A percentile compares a stretch with the other conserved stretches of the same genome.
phyloP scores from a whole-genome alignment of 2,329 filamentous ascomycete species.

The Aureobasidium sp. region DNA sequence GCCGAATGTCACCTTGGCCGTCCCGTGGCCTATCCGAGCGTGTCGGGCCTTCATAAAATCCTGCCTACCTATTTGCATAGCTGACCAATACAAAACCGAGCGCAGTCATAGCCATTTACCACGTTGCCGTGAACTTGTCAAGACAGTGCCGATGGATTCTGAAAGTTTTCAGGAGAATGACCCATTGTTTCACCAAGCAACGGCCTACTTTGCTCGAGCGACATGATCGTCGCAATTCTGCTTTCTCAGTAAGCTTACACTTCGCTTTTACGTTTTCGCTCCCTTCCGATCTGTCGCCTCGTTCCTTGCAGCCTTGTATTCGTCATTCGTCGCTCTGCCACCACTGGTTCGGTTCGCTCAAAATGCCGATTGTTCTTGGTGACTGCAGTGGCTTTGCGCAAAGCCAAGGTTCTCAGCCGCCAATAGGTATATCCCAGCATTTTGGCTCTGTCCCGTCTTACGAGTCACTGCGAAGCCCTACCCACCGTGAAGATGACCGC shows the following conservation, averaged over 20 bases:
- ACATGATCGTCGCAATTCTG: constrained; percentile 9
- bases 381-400: constrained; percentile 6
- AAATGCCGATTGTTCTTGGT: neutral
- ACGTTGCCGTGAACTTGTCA: constrained; percentile 1
- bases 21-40: constrained; percentile 8
- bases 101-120: neutral
- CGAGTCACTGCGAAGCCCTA: constrained; percentile 7
- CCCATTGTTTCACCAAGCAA: constrained; percentile 15
- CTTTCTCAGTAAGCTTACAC: constrained; percentile 5
- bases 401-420: neutral
- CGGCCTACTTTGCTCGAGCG: neutral
- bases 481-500: constrained; percentile 12
- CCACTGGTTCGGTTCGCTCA: neutral
- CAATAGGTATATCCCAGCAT: neutral
- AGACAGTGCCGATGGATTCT: neutral
- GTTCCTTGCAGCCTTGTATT: constrained; percentile 2
- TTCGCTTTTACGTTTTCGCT: constrained; percentile 1
- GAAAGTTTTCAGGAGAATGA: constrained; percentile 10
- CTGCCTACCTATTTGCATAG: constrained; percentile 5
- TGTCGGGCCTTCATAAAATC: constrained; percentile 10
- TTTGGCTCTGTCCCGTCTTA: constrained; percentile 9
- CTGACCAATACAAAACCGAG: constrained; percentile 6
- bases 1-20: constrained; percentile 9
- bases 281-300: neutral
- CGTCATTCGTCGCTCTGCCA: neutral